These are phyloP conservation scores for Ophiocordyceps camponoti-rufipedis DNA, from an alignment of 2,329 filamentous ascomycete genomes.

Conservation along the genomic window DNA sequence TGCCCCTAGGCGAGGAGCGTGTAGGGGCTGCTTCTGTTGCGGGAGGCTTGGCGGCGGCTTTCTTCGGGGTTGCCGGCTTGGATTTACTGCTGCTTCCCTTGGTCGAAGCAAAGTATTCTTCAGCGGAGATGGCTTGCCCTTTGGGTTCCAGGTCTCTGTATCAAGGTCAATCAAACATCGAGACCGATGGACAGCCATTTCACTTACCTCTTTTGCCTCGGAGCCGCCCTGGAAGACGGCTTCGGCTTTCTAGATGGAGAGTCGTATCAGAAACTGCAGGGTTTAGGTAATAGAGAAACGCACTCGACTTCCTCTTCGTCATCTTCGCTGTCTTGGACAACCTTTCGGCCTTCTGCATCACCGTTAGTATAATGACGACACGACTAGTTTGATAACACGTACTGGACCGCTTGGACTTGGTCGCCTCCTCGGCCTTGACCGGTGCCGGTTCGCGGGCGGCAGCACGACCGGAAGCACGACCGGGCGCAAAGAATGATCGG, in stretches of 20 bases:
- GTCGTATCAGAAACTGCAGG: background rate
- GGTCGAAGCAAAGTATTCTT: constrained; percentile 36
- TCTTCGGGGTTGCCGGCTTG: constrained; percentile 19
- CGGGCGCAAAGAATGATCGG: constrained; percentile 73
- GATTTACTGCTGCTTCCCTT: constrained; percentile 22
- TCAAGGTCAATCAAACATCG: constrained; percentile 7
- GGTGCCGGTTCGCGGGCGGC: constrained; percentile 28
- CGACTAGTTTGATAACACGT: constrained; percentile 6
- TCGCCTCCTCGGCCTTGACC: constrained; percentile 25
- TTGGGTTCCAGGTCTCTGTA: constrained; percentile 21
- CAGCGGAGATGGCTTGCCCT: constrained; percentile 33
- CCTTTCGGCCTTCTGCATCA: constrained; percentile 37
- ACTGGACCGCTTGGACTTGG: constrained; percentile 28
- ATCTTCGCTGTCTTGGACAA: constrained; percentile 68
- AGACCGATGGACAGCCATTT: background rate
- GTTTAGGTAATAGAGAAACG: background rate
- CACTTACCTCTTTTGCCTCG: constrained; percentile 28
- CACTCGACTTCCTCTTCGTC: constrained; percentile 36
- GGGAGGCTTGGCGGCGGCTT: constrained; percentile 18
- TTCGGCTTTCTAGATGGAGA: constrained; percentile 27
- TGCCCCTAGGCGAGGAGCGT: constrained; percentile 34
- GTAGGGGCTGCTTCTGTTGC: constrained; percentile 24
- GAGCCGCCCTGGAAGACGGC: constrained; percentile 25
- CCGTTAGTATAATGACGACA: constrained; percentile 5
- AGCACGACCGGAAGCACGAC: constrained; percentile 52